These are phyloP conservation scores for Diplodia scrobiculata DNA, from an alignment of 2,329 filamentous ascomycete species.

Conservation along the genomic window DNA sequence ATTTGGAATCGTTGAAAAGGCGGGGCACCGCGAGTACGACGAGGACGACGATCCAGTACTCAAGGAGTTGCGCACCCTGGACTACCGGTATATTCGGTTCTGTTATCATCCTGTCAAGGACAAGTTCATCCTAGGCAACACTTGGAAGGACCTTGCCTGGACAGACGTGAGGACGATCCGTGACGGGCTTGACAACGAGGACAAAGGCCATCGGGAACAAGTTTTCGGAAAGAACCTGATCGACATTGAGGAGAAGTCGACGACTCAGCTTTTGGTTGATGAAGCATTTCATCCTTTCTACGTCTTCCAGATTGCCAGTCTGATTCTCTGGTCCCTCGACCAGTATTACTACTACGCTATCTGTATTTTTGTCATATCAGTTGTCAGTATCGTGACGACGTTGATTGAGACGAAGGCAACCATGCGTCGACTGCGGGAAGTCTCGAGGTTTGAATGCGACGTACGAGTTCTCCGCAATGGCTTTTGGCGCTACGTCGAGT, in stretches of 20 bases:
- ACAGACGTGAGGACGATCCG: constrained; percentile 73
- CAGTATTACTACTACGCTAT: constrained; percentile 97
- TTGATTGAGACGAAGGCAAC: constrained; percentile 89
- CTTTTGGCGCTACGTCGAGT: constrained; percentile 90
- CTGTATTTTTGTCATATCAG: constrained; percentile 92
- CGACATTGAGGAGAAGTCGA: constrained; percentile 87
- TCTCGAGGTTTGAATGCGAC: constrained; percentile 93
- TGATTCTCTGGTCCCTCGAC: constrained; percentile 92
- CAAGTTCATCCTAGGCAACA: constrained; percentile 81
- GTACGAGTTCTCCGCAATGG: constrained; percentile 90
- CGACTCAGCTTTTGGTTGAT: constrained; percentile 79
- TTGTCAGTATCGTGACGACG: constrained; percentile 86
- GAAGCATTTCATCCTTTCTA: constrained; percentile 99
- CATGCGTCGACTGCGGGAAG: constrained; percentile 85
- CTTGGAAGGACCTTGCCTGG: constrained; percentile 95
- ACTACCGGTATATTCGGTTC: constrained; percentile 93
- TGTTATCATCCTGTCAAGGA: constrained; percentile 87
- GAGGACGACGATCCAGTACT: constrained; percentile 76
- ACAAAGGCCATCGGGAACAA: constrained; percentile 76
- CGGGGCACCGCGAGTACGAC: constrained; percentile 65
- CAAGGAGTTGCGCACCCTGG: constrained; percentile 71
- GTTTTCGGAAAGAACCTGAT: constrained; percentile 91
- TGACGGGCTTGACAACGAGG: constrained; percentile 80
- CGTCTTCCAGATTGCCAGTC: constrained; percentile 93
- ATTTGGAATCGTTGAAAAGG: constrained; percentile 69